Percentiles rank a stretch among this genome's conserved stretches.
Conservation (phyloP, 495 filamentous ascomycete species). For the Xylaria palmicola region DNA sequence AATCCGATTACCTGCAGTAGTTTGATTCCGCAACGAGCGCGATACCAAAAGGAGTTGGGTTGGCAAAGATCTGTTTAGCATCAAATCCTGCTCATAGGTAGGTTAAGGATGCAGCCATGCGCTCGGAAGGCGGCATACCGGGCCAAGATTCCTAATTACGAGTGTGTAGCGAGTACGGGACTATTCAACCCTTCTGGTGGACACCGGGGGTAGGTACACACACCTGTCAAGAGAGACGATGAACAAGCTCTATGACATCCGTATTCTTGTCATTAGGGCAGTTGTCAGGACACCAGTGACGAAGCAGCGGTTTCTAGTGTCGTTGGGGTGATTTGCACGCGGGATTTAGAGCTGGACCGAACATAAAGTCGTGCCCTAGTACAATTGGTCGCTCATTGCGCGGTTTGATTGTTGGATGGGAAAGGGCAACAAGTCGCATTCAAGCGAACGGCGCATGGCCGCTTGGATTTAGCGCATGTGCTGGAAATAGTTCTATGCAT, state of each 20-base stretch:
- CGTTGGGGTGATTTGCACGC: not conserved
- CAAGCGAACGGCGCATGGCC: not conserved
- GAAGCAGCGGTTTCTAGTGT: not conserved
- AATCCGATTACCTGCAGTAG: constrained; percentile 4
- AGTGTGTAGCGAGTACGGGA: not conserved
- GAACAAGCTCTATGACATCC: not conserved
- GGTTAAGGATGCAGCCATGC: not conserved
- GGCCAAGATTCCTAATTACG: not conserved
- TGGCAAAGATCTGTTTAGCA: not conserved
- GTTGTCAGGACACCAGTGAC: not conserved
- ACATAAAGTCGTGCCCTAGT: not conserved
- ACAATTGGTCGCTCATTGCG: not conserved
- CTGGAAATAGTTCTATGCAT: constrained; percentile 1
- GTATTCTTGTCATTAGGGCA: not conserved
- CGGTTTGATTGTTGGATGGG: not conserved
- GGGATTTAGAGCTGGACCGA: not conserved
- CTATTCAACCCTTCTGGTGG: not conserved
- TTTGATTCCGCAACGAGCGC: constrained; percentile 1
- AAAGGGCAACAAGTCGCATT: not conserved
- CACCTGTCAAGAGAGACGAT: not conserved
- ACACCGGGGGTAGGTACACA: too few relatives aligned
- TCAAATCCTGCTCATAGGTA: not conserved
- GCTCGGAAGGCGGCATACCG: not conserved
- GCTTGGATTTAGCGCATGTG: not conserved
- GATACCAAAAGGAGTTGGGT: not conserved